Evolutionary conservation across 345 rosid genomes (phyloP), one percentile per base, ranked within the genome.

Genomic region (Physaria fendleri): DNA sequence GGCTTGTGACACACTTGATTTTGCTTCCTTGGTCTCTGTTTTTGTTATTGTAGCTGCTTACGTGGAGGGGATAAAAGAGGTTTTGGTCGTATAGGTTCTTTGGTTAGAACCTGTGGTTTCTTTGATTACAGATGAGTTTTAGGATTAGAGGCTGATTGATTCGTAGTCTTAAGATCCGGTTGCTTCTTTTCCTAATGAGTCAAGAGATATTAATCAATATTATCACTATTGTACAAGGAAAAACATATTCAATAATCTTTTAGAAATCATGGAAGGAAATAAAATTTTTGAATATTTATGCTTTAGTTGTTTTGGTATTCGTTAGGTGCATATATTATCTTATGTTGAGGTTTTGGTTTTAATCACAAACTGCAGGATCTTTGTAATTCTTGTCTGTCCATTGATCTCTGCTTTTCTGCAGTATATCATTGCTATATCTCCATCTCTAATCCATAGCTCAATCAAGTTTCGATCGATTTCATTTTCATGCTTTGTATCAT

Each of bases 391-490:
- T 11, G 76, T 56, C 48, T 77, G 90, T 13, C 83, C 82, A 40
- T 81, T 80, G 41, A 65, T 48, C 21, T 74, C 68, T 23, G 82
- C 93, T 61, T 69, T 77, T 65, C 81, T 71, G 81, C 96, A 81
- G 55, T 61, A 47, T 40, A 71, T 17, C 52, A 66, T 70, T n/a
- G 74, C 73, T 33, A 80, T 71, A 23, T 78, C 81, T 43, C 76
- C 80, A 23, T 78, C 85, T 65, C 52, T 80, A 66, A 66, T 62
- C 65, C 65, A 81, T 66, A 85, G 75, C 65, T 83, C 90, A 47
- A 76, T 44, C 72, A 88, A 69, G 72, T 59, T 80, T 33, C 72
- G 76, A 66, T 85, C 90, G 2, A 88, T 83, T 27, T 77, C 83
- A 27, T 45, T 76, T 74, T 88, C 96, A 55, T 88, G 88, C 49